Base-by-base conservation (phyloP, 31 red algal species). In the Bonnemaisonia californica region DNA sequence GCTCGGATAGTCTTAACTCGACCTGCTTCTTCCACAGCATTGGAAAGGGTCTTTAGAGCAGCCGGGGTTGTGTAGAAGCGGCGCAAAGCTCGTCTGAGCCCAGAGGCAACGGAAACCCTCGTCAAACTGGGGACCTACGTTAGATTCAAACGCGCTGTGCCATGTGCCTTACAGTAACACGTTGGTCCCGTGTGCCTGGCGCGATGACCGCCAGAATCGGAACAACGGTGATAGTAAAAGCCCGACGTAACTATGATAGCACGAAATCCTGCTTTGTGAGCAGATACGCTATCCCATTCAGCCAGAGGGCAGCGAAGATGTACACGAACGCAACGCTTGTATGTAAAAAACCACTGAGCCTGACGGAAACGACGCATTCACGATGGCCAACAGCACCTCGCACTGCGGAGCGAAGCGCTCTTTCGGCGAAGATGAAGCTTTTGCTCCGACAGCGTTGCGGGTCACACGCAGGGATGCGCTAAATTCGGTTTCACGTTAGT, bases 101-200 rank as follows among this genome's bases (percentile, higher is more conserved):
- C 62, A 66, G 62, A 66, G 62, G 62, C 62, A 27, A 66, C 62
- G 28, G 62, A 66, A 27, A 66, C 16, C 62, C 62, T 66, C 27
- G 62, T 66, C 62, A 66, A 66, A 66, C 12, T 66, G 62, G 62
- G 62, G 62, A 66, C 62, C 62, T 66, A 66, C 62, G 62, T 66
- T 27, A 66, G 62, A 30, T 66, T 26, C 62, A 21, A 27, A 66
- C 12, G 12, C 12, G 27, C 12, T 66, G 62, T 66, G 18, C 62
- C 24, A 66, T 21, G 12, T 66, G 12, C 28, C 24, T 13, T 27
- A 13, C 62, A 21, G 62, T 27, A 66, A 66, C 62, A 30, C 24
- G 62, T 66, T 66, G 12, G 16, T 27, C 24, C 62, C 62, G 28
- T 66, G n/a, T 30, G 12, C 62, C 16, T 66, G n/a, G 12, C 62